phyloP scores from a whole-genome alignment of 805 yeast genomes.

The Kuraishia piskuri region DNA sequence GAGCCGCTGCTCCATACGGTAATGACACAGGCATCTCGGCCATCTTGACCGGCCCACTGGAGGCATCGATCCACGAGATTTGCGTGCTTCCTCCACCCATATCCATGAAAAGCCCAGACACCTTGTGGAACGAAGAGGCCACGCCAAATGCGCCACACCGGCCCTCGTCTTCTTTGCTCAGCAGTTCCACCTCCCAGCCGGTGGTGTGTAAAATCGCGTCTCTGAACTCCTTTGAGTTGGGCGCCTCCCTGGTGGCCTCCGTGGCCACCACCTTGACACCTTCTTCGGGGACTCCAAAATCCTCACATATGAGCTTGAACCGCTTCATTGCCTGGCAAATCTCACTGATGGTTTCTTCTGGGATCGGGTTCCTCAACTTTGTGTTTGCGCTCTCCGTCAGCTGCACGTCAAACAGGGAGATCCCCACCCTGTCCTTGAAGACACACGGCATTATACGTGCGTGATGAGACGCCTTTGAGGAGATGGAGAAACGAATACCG shows the following conservation, averaged over 20 bases:
- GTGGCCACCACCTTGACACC: conserved; percentile 66
- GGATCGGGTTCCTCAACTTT: conserved; percentile 39
- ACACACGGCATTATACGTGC: conserved; percentile 74
- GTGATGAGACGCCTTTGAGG: conserved; percentile 59
- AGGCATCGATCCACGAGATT: conserved; percentile 58
- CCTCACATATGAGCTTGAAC: conserved; percentile 61
- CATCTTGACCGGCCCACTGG: conserved; percentile 44
- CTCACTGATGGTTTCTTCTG: conserved; percentile 47
- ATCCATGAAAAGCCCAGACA: conserved; percentile 64
- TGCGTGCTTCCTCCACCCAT: conserved; percentile 68
- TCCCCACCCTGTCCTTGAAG: conserved; percentile 65
- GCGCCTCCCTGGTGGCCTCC: conserved; percentile 65
- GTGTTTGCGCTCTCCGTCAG: conserved; percentile 21
- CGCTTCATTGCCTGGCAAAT: conserved; percentile 57
- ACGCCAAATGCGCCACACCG: conserved; percentile 65
- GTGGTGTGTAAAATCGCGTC: conserved; percentile 47
- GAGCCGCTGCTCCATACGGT: conserved; percentile 70
- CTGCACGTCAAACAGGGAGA: conserved; percentile 60
- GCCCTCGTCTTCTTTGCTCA: conserved; percentile 60
- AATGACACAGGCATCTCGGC: conserved; percentile 52
- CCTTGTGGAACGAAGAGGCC: conserved; percentile 60
- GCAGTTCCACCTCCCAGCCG: conserved; percentile 56
- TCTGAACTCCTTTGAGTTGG: conserved; percentile 52
- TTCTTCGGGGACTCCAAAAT: conserved; percentile 57
- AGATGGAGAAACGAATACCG: conserved; percentile 65